phyloP scores from a whole-genome alignment of 2,329 filamentous ascomycete genomes.

The Nemania bipapillata region DNA sequence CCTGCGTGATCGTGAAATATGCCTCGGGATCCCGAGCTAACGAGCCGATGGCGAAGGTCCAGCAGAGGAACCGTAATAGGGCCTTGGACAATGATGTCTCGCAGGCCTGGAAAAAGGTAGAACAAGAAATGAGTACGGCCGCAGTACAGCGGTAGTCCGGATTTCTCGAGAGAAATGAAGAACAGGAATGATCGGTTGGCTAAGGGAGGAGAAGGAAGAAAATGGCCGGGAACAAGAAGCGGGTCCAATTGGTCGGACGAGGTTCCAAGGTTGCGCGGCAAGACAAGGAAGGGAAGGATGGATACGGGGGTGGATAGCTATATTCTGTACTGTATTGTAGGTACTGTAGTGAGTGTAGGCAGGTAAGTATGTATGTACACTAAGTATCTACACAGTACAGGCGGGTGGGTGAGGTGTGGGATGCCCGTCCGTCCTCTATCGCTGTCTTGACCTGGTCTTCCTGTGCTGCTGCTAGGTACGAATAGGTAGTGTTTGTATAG shows the following conservation, averaged over 20 bases:
- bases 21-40: conserved; percentile 18
- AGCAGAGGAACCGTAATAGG: conserved; percentile 1
- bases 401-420: neutral
- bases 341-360: neutral
- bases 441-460: neutral
- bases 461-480: neutral
- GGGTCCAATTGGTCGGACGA: conserved; percentile 28
- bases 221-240: conserved; percentile 23
- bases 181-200: conserved; percentile 15
- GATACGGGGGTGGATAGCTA: conserved; percentile 4
- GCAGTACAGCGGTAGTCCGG: conserved; percentile 28
- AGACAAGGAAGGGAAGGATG: conserved; percentile 13
- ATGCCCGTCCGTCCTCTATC: neutral
- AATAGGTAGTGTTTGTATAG: no score
- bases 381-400: neutral
- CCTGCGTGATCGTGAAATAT: conserved; percentile 8
- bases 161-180: conserved; percentile 31
- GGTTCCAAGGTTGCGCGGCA: conserved; percentile 17
- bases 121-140: conserved; percentile 23
- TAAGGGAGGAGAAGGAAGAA: conserved; percentile 28
- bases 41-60: conserved; percentile 3
- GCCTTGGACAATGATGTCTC: conserved; percentile 6
- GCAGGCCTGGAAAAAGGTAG: neutral
- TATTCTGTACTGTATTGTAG: neutral
- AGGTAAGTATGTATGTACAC: neutral